These are phyloP conservation scores for Neostapfia colusana DNA, from an alignment of 176 grass and related monocot genomes.

Conservation along the genomic window DNA sequence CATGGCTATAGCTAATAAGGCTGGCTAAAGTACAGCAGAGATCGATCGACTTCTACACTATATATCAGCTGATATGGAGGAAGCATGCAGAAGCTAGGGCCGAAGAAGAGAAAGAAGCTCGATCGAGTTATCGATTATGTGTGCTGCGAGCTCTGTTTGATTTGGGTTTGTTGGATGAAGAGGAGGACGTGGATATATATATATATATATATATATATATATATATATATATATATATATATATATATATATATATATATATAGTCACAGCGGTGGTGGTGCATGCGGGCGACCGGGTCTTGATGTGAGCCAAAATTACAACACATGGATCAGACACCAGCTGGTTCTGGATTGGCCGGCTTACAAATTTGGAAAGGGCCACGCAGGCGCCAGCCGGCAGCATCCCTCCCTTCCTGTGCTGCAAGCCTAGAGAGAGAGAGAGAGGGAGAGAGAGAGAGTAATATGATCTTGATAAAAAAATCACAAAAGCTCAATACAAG, in stretches of 20 bases:
- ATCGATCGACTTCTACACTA: neutral
- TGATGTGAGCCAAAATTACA: neutral
- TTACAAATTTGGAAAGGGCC: neutral
- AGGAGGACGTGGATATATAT: neutral
- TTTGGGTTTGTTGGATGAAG: neutral
- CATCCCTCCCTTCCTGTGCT: neutral
- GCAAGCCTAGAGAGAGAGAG: too few relatives aligned
- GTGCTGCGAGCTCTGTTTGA: neutral
- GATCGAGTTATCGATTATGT: too few relatives aligned
- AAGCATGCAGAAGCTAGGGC: neutral
- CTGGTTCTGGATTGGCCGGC: neutral
- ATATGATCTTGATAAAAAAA: too few relatives aligned
- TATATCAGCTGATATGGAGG: too few relatives aligned
- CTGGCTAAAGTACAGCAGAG: too few relatives aligned
- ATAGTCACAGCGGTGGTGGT: neutral
- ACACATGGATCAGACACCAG: too few relatives aligned
- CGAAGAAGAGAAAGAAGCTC: neutral
- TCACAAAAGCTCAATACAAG: too few relatives aligned
- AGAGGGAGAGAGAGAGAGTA: too few relatives aligned
- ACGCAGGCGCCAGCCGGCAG: neutral
- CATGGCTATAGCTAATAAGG: too few relatives aligned
- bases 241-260: conserved; percentile 1
- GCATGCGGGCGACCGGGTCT: neutral
- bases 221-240: neutral
- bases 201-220: neutral